Percentiles rank a stretch among this genome's conserved stretches.
phyloP scores from a whole-genome alignment of 148 eudicot genomes.

The Tetragonia tetragonoides region DNA sequence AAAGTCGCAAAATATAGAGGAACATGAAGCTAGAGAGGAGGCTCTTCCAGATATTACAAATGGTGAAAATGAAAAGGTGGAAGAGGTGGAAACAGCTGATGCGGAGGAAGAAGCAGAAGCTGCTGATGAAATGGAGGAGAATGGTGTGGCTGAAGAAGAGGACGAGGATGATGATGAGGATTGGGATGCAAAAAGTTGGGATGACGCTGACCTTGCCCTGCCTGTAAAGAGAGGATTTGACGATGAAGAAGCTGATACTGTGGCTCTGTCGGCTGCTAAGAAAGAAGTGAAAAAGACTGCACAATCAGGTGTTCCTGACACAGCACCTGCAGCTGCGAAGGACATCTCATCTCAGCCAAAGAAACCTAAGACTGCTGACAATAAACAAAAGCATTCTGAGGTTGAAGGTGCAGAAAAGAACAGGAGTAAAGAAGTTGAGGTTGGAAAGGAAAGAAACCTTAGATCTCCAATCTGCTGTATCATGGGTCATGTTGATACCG shows the following conservation, averaged over 20 bases:
- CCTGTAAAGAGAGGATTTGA: constrained; percentile 69
- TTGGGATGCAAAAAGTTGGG: constrained; percentile 99
- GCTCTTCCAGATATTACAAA: constrained; percentile 36
- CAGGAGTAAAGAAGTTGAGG: constrained; percentile 30
- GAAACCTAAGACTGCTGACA: constrained; percentile 33
- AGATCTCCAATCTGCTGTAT: constrained; percentile 96
- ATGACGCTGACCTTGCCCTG: constrained; percentile 66
- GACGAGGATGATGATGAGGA: constrained; percentile 60
- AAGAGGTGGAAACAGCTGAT: constrained; percentile 28
- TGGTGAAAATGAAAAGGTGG: constrained; percentile 47
- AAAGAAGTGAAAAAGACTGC: constrained; percentile 41
- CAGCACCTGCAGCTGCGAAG: constrained; percentile 24
- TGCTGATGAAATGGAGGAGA: constrained; percentile 44
- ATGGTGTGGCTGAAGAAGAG: constrained; percentile 27
- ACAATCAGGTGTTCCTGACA: constrained; percentile 28
- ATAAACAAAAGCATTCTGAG: constrained; percentile 31
- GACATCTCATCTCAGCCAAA: constrained; percentile 20
- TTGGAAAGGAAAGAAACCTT: constrained; percentile 40
- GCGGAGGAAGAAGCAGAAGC: constrained; percentile 44
- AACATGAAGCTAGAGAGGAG: constrained; percentile 44
- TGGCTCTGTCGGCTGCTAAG: constrained; percentile 39
- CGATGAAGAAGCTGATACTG: constrained; percentile 81
- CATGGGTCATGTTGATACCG: constrained; percentile 97
- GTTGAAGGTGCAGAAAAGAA: constrained; percentile 33
- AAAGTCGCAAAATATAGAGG: constrained; percentile 41